Base-by-base conservation (phyloP, 257 asterid species). In the Fraxinus americana region DNA sequence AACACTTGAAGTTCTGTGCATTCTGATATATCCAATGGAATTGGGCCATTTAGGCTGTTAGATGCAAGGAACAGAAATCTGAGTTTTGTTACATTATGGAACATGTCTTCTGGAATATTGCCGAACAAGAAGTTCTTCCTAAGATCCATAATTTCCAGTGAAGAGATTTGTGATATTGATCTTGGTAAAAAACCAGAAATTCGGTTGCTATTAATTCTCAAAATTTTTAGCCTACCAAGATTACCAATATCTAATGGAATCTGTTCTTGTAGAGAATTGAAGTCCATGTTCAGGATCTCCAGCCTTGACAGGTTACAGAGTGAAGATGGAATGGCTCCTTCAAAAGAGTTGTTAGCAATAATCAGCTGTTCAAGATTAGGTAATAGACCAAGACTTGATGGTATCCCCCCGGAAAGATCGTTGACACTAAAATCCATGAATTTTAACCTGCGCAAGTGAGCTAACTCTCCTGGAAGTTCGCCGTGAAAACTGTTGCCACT, bases 231-330 rank as follows among this genome's bases (percentile, higher is more conserved):
- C 12, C 43, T 38, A 38, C 11, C 43, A 38, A 38, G 43, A 38
- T 38, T 38, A 7, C 43, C 11, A 38, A 38, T 38, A 7, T 38
- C 11, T 38, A 38, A 38, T 7, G 43, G 43, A 38, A 38, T 77
- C 14, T 17, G 7, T 5, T 72, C 67, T 17, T 57, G 27, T 4
- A 78, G 10, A 25, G 32, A 5, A 38, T 78, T 78, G 61, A 2
- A 54, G 0, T 74, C 41, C 10, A 78, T 17, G 38, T 71, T 71
- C 30, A 78, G 27, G 17, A 19, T 12, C 36, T 71, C 50, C 8
- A 78, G 45, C 16, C 59, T 78, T 1, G 81, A 70, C 76, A 59
- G 38, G 70, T 78, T 78, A 4, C 61, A 77, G 63, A 78, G 63
- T 38, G 13, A 10, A 43, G 48, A 1, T 25, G 65, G 81, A 75